A percentile compares a stretch with the other conserved stretches of the same genome.
These are phyloP conservation scores for Pythium folliculosum DNA, from an alignment of 352 stramenopile species.

Conservation along the genomic window DNA sequence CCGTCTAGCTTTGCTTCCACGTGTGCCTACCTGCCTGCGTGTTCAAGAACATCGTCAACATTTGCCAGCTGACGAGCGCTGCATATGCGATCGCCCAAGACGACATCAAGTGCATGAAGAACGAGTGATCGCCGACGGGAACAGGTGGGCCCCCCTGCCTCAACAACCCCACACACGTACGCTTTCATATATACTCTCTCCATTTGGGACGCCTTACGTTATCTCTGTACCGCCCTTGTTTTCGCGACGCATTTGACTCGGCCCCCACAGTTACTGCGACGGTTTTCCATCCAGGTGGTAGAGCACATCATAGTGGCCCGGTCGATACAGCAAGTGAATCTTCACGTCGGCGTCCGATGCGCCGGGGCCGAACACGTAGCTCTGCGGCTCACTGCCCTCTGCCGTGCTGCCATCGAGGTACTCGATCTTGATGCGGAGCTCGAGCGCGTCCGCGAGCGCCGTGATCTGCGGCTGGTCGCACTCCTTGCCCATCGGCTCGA, in stretches of 20 bases:
- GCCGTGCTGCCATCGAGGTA: slow-evolving; percentile 90
- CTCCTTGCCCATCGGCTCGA: slow-evolving; percentile 94
- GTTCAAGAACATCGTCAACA: slow-evolving; percentile 93
- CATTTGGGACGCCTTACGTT: background rate
- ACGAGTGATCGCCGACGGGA: background rate
- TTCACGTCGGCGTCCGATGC: slow-evolving; percentile 6
- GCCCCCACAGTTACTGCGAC: background rate
- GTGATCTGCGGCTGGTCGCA: slow-evolving; percentile 93
- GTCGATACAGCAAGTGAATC: slow-evolving; percentile 92
- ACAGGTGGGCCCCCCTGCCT: no score
- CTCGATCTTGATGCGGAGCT: slow-evolving; percentile 89
- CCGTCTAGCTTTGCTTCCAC: slow-evolving; percentile 74
- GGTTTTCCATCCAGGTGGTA: slow-evolving; percentile 55
- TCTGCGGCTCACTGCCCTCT: slow-evolving; percentile 52
- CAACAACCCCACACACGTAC: background rate
- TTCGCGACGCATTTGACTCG: background rate
- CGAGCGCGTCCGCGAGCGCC: slow-evolving; percentile 90
- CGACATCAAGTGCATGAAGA: slow-evolving; percentile 60
- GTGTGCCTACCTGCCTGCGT: slow-evolving; percentile 89
- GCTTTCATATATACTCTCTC: background rate
- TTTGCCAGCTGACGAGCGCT: slow-evolving; percentile 89
- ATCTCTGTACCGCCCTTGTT: background rate
- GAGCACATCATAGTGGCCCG: slow-evolving; percentile 95
- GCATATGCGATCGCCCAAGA: slow-evolving; percentile 75
- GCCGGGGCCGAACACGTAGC: slow-evolving; percentile 59